phyloP scores from a whole-genome alignment of 768 basidiomycete genomes.

The Naematelia aurantialba region DNA sequence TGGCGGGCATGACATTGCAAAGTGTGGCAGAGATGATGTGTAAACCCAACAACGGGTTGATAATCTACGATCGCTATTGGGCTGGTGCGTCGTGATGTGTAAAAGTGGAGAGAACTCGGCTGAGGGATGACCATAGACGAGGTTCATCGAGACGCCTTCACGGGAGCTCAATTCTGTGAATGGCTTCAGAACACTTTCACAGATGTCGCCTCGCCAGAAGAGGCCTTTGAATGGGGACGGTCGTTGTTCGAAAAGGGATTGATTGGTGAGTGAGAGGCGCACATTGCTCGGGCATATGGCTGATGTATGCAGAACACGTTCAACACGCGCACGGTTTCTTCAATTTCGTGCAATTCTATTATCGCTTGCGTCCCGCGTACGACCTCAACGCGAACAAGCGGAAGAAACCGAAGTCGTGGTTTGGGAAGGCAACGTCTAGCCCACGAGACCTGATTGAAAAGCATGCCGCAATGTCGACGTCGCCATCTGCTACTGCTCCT shows the following conservation, averaged over 20 bases:
- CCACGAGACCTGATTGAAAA: conserved; percentile 27
- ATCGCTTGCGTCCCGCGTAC: conserved; percentile 74
- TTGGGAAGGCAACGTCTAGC: conserved; percentile 14
- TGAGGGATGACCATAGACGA: conserved; percentile 28
- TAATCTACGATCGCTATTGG: conserved; percentile 82
- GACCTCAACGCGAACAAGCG: conserved; percentile 27
- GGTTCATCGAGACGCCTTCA: conserved; percentile 66
- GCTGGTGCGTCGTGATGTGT: conserved; percentile 54
- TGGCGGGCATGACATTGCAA: conserved; percentile 65
- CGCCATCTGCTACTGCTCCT: conserved; percentile 16
- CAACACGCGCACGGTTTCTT: conserved; percentile 73
- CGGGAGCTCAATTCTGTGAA: conserved; percentile 79
- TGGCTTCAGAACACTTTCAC: conserved; percentile 91
- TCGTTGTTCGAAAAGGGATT: conserved; percentile 75
- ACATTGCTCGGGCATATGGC: no score
- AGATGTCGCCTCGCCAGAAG: conserved; percentile 76
- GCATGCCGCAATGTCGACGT: conserved; percentile 22
- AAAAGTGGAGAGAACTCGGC: not conserved
- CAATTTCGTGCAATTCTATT: conserved; percentile 82
- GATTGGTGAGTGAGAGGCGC: conserved; percentile 56
- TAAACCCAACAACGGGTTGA: conserved; percentile 64
- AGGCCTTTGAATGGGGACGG: conserved; percentile 73
- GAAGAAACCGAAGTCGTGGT: conserved; percentile 22
- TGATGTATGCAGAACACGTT: conserved; percentile 62
- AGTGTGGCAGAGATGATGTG: conserved; percentile 53